phyloP scores from a whole-genome alignment of 1,284 basidiomycete genomes.

The Cryptococcus sp. region DNA sequence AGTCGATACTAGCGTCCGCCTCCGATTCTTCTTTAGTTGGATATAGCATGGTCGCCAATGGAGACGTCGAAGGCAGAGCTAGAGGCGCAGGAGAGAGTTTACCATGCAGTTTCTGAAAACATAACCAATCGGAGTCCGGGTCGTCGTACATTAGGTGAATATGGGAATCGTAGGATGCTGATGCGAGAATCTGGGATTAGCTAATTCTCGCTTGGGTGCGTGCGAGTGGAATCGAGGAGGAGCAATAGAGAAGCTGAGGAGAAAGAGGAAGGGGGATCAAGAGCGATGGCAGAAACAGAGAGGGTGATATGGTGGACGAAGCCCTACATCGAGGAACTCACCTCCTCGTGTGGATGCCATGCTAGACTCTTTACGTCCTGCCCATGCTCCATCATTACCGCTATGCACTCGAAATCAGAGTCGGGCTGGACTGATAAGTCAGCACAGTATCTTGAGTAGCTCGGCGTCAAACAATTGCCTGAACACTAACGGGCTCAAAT shows the following conservation, averaged over 20 bases:
- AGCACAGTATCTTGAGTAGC: not conserved
- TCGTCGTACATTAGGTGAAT: conserved; percentile 94
- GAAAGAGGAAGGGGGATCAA: conserved; percentile 5
- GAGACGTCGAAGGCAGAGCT: conserved; percentile 14
- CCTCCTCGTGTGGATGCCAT: conserved; percentile 95
- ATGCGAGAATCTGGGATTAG: conserved; percentile 76
- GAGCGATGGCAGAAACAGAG: conserved; percentile 1
- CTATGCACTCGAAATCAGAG: conserved; percentile 90
- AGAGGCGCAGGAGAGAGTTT: conserved; percentile 54
- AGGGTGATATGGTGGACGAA: no score
- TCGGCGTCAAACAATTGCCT: no score
- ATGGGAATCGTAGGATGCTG: conserved; percentile 94
- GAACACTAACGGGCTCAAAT: conserved; percentile 1
- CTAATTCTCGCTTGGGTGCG: not conserved
- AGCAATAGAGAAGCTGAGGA: conserved; percentile 2
- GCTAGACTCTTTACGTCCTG: conserved; percentile 95
- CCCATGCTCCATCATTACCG: conserved; percentile 93
- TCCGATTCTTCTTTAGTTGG: conserved; percentile 23
- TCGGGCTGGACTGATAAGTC: conserved; percentile 68
- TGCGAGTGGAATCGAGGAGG: no score
- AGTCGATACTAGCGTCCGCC: conserved; percentile 25
- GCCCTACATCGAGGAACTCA: conserved; percentile 50
- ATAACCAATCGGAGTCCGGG: conserved; percentile 91
- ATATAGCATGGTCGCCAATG: conserved; percentile 8
- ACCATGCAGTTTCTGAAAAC: conserved; percentile 73